A percentile compares a stretch with the other conserved stretches of the same genome.
Conservation (phyloP, 1,139 yeast genomes). For the Diutina neorugosa region DNA sequence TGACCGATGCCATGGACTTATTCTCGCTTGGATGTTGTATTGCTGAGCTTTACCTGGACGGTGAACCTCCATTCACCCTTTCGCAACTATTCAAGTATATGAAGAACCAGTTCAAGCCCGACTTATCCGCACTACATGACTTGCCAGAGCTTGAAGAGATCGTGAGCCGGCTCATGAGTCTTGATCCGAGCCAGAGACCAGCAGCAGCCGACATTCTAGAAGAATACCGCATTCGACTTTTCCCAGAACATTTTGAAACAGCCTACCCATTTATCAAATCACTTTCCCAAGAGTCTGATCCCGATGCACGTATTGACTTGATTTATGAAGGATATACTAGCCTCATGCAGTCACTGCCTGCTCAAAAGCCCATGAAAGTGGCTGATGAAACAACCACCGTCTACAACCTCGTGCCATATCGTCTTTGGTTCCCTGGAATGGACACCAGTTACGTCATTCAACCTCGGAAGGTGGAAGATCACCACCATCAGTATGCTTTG, state of each 20-base stretch:
- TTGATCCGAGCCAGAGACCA: slow-evolving; percentile 50
- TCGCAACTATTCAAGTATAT: slow-evolving; percentile 81
- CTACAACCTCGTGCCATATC: slow-evolving; percentile 19
- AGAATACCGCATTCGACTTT: slow-evolving; percentile 37
- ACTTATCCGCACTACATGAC: slow-evolving; percentile 43
- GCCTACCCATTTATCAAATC: not conserved
- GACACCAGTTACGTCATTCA: slow-evolving; percentile 30
- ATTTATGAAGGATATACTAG: not conserved
- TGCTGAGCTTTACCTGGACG: slow-evolving; percentile 81
- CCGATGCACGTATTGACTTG: not conserved
- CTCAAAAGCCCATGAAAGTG: not conserved
- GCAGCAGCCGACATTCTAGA: slow-evolving; percentile 42
- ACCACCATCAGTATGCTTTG: slow-evolving; percentile 43
- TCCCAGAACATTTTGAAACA: slow-evolving; percentile 49
- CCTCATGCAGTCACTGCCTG: not conserved
- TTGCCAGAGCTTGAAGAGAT: slow-evolving; percentile 32
- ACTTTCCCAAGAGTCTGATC: not conserved
- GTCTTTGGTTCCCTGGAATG: slow-evolving; percentile 39
- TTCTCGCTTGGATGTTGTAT: slow-evolving; percentile 86
- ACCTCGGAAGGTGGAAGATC: slow-evolving; percentile 15
- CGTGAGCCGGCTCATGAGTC: slow-evolving; percentile 47
- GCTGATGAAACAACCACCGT: not conserved
- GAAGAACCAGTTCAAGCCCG: slow-evolving; percentile 55
- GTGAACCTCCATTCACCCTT: slow-evolving; percentile 73
- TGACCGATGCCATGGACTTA: slow-evolving; percentile 71